These are phyloP conservation scores for Exophiala alcalophila DNA, from an alignment of 2,329 filamentous ascomycete genomes.

Conservation along the genomic window DNA sequence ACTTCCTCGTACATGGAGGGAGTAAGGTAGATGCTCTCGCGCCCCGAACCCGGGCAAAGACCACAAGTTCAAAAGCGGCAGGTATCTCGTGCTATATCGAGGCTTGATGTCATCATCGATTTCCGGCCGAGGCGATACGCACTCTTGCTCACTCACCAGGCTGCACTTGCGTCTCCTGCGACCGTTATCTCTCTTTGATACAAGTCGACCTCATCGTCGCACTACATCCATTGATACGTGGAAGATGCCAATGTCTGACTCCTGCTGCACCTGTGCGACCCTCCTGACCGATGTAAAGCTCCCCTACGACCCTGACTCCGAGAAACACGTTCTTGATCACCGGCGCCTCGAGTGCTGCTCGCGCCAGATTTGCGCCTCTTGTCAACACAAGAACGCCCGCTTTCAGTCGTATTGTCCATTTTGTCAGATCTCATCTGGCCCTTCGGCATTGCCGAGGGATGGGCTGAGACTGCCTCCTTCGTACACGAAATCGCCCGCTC, in stretches of 20 bases:
- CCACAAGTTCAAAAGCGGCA: no score
- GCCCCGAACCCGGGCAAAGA: no score
- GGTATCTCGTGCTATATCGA: no score
- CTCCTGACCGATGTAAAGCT: constrained; percentile 56
- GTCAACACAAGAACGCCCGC: constrained; percentile 64
- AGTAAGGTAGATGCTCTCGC: no score
- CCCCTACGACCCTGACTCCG: constrained; percentile 53
- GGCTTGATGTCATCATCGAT: no score
- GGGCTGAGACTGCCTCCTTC: constrained; percentile 52
- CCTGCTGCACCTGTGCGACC: constrained; percentile 69
- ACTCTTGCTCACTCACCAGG: no score
- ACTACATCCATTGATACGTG: no score
- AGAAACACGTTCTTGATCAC: constrained; percentile 60
- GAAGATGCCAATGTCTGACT: constrained; percentile 17
- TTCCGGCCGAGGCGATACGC: no score
- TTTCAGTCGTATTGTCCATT: constrained; percentile 69
- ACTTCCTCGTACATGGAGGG: no score
- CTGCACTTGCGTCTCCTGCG: no score
- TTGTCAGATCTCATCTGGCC: constrained; percentile 67
- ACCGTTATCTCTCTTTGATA: no score
- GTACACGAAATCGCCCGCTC: constrained; percentile 25
- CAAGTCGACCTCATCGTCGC: no score
- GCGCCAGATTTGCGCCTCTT: constrained; percentile 68
- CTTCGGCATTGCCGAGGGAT: constrained; percentile 58
- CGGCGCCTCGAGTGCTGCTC: constrained; percentile 66